These are phyloP conservation scores for Leccinum ponderosum DNA, from an alignment of 1,284 basidiomycete genomes.

Conservation along the genomic window DNA sequence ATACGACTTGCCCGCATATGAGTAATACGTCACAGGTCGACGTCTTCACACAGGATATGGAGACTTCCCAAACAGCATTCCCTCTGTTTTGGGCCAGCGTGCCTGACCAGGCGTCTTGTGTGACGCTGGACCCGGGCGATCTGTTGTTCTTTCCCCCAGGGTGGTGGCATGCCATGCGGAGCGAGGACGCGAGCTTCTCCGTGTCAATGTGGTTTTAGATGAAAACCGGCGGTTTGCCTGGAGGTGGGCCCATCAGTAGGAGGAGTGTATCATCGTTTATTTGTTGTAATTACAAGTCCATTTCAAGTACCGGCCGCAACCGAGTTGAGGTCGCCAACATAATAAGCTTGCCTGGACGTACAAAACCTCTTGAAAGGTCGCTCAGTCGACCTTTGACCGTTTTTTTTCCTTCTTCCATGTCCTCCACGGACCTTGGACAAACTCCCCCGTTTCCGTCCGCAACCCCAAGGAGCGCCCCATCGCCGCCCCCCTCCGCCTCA, in stretches of 20 bases:
- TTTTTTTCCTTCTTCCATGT: slow-evolving; percentile 26
- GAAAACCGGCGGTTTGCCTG: slow-evolving; percentile 30
- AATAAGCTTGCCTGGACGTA: neutral
- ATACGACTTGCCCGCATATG: slow-evolving; percentile 44
- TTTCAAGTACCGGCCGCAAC: slow-evolving; percentile 32
- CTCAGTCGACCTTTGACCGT: slow-evolving; percentile 11
- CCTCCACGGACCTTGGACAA: slow-evolving; percentile 30
- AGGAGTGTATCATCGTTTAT: slow-evolving; percentile 10
- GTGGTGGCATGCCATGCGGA: slow-evolving; percentile 94
- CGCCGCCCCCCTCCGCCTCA: slow-evolving; percentile 40
- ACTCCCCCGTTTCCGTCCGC: slow-evolving; percentile 26
- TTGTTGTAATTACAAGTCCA: slow-evolving; percentile 1
- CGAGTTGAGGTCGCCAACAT: slow-evolving; percentile 24
- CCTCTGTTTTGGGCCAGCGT: slow-evolving; percentile 59
- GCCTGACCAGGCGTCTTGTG: slow-evolving; percentile 62
- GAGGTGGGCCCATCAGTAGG: slow-evolving; percentile 11
- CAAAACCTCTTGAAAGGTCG: neutral
- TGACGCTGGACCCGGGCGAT: slow-evolving; percentile 78
- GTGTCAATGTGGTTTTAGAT: slow-evolving; percentile 80
- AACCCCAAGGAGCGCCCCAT: slow-evolving; percentile 25
- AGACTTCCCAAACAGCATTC: slow-evolving; percentile 30
- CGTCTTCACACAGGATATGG: slow-evolving; percentile 43
- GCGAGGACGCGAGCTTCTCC: slow-evolving; percentile 75
- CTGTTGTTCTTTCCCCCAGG: slow-evolving; percentile 85
- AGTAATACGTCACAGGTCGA: slow-evolving; percentile 70